Evolutionary conservation across 2,329 filamentous ascomycete species (phyloP).

Genomic region (Ophiostoma ips): DNA sequence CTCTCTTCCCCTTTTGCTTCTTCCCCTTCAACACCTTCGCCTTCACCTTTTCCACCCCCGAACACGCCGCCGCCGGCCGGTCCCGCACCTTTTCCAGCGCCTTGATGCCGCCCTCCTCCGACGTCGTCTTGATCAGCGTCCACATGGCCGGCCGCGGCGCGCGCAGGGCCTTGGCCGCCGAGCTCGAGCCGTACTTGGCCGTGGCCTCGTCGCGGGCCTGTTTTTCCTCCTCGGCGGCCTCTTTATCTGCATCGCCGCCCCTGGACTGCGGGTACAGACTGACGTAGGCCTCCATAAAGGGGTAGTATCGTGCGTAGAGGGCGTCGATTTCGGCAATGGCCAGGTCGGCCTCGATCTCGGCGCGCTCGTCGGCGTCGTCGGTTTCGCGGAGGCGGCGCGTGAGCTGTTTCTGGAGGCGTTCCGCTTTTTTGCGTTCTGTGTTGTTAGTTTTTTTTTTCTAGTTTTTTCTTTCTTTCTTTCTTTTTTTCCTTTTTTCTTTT

Average conservation of each 20-base stretch:
- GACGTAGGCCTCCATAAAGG: constrained; percentile 57
- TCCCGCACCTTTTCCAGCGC: constrained; percentile 43
- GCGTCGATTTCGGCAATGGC: constrained; percentile 60
- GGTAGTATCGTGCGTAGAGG: constrained; percentile 61
- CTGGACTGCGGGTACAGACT: constrained; percentile 36
- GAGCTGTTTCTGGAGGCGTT: constrained; percentile 50
- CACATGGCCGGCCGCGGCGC: constrained; percentile 48
- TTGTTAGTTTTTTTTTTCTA: neutral
- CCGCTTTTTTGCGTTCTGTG: constrained; percentile 53
- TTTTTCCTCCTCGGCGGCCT: constrained; percentile 8
- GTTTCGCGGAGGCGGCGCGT: constrained; percentile 40
- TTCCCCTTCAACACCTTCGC: neutral
- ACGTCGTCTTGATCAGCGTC: constrained; percentile 50
- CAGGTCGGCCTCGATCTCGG: constrained; percentile 40
- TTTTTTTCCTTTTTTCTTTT: too few species aligned
- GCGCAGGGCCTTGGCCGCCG: constrained; percentile 29
- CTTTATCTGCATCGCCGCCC: constrained; percentile 19
- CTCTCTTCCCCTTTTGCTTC: constrained; percentile 2
- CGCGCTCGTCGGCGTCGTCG: constrained; percentile 36
- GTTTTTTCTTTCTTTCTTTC: constrained; percentile 25
- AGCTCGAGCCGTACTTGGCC: constrained; percentile 18
- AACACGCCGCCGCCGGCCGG: constrained; percentile 19
- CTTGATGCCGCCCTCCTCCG: constrained; percentile 40
- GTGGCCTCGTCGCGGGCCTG: constrained; percentile 23
- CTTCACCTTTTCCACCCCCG: constrained; percentile 2